phyloP scores from a whole-genome alignment of 2,329 filamentous ascomycete genomes.

The Talaromyces amestolkiae region DNA sequence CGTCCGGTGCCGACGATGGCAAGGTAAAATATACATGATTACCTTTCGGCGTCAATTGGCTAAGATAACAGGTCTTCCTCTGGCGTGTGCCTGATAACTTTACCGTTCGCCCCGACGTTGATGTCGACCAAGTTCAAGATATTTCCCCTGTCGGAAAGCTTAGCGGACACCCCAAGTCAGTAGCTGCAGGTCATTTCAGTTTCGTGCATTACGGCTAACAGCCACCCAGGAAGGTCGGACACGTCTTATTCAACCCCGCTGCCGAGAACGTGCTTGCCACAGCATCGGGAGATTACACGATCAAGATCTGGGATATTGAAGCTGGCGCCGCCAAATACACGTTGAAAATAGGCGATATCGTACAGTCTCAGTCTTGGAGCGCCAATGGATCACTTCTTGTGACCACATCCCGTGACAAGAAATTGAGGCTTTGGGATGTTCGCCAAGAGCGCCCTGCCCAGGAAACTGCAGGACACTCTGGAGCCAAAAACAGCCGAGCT shows the following conservation, averaged over 20 bases:
- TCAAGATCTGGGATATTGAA: constrained; percentile 94
- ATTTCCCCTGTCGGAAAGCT: constrained; percentile 79
- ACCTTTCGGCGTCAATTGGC: constrained; percentile 17
- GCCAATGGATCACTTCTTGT: constrained; percentile 81
- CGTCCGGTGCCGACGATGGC: constrained; percentile 92
- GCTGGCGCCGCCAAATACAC: constrained; percentile 71
- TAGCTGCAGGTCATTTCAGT: constrained; percentile 9
- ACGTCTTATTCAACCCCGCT: constrained; percentile 95
- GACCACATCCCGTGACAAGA: constrained; percentile 97
- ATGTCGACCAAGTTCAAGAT: constrained; percentile 72
- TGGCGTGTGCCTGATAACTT: constrained; percentile 93
- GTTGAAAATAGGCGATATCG: constrained; percentile 84
- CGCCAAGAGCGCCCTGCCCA: constrained; percentile 85
- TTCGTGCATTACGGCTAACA: constrained; percentile 25
- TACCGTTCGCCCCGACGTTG: constrained; percentile 74
- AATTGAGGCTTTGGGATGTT: constrained; percentile 94
- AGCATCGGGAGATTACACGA: constrained; percentile 87
- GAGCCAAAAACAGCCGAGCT: constrained; percentile 94
- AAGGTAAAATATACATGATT: constrained; percentile 57
- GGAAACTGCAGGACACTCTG: constrained; percentile 79
- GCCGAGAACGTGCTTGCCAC: constrained; percentile 95
- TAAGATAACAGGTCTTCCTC: constrained; percentile 65
- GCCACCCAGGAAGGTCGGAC: constrained; percentile 78
- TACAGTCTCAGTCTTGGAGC: constrained; percentile 95
- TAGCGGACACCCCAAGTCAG: constrained; percentile 78